These are phyloP conservation scores for Rhazya stricta DNA, from an alignment of 257 asterid species.

Conservation along the genomic window DNA sequence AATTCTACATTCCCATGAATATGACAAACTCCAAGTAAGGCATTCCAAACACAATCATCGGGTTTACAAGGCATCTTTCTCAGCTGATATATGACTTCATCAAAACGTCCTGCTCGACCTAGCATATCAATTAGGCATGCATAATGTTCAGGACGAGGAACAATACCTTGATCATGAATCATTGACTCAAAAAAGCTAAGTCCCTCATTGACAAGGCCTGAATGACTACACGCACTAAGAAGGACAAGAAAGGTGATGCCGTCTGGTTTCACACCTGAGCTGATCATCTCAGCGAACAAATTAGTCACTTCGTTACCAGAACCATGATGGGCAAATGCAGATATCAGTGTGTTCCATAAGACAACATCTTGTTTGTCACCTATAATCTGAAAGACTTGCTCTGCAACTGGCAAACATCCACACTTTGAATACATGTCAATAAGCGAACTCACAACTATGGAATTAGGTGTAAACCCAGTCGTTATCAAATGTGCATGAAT, in stretches of 20 bases:
- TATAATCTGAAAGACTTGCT: conserved; percentile 36
- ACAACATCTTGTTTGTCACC: conserved; percentile 42
- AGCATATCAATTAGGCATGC: conserved; percentile 59
- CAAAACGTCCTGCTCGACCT: conserved; percentile 48
- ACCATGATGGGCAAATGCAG: conserved; percentile 63
- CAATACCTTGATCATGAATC: conserved; percentile 31
- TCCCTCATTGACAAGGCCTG: conserved; percentile 57
- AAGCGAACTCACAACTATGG: conserved; percentile 52
- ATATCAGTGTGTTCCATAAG: conserved; percentile 66
- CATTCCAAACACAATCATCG: conserved; percentile 53
- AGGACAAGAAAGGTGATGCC: conserved; percentile 50
- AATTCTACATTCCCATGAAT: conserved; percentile 48
- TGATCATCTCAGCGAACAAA: conserved; percentile 42
- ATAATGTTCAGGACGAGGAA: conserved; percentile 56
- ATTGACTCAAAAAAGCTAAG: conserved; percentile 42
- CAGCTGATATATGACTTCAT: conserved; percentile 42
- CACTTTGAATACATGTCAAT: conserved; percentile 75
- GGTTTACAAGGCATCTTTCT: conserved; percentile 44
- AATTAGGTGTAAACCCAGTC: conserved; percentile 45
- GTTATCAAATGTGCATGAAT: conserved; percentile 54
- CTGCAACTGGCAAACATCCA: conserved; percentile 45
- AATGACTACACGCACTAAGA: conserved; percentile 58
- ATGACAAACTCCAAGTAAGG: conserved; percentile 53
- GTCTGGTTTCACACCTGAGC: conserved; percentile 52
- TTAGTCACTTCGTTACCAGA: conserved; percentile 46